Evolutionary conservation across 2,329 filamentous ascomycete genomes (phyloP), one percentile per base, ranked within the genome.

Genomic region (Curvularia hawaiiensis): DNA sequence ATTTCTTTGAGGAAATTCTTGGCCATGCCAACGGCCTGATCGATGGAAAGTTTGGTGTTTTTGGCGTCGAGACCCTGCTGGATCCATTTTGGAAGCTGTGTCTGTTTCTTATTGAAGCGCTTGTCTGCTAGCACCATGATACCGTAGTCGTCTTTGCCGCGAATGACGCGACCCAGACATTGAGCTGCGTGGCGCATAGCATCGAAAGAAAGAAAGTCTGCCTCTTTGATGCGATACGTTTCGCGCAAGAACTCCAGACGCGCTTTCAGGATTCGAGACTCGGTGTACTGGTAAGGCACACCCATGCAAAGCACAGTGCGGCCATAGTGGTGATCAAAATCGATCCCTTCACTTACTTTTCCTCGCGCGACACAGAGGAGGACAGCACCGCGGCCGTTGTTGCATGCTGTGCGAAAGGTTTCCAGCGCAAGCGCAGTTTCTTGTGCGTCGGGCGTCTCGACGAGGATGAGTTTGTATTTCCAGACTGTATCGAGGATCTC

Each of bases 101-200:
- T 83, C 38, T 92, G 84, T 79, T 98, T 98, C 80, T 95, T 96
- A 74, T 92, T 89, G 77, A 97, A 99, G 18, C 95, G 87, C 41
- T 91, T 88, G 75, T 99, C 95, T 2, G 96, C 95, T 28, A 99
- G 83, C 4, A 99, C 94, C 95, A 99, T 99, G 81, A 99, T 91
- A n/a, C 95, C 95, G 76, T 99, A 99, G 77, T 99, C 95, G 73
- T 99, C 96, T 76, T 99, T 99, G 24, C 95, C 95, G 68, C 95
- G 85, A 61, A 99, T 81, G 43, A 99, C 95, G 73, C 95, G 93
- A 14, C 95, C 96, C 1, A 99, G 82, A 71, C 95, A 99, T 74
- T 99, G 95, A 0, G 95, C 94, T 14, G 95, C 95, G 74, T 99
- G 95, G n/a, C 95, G 88, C 94, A 99, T 99, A 22, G 95, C 95